These are phyloP conservation scores for Paramecium bursaria DNA, from an alignment of 73 alveolate species.

Conservation along the genomic window DNA sequence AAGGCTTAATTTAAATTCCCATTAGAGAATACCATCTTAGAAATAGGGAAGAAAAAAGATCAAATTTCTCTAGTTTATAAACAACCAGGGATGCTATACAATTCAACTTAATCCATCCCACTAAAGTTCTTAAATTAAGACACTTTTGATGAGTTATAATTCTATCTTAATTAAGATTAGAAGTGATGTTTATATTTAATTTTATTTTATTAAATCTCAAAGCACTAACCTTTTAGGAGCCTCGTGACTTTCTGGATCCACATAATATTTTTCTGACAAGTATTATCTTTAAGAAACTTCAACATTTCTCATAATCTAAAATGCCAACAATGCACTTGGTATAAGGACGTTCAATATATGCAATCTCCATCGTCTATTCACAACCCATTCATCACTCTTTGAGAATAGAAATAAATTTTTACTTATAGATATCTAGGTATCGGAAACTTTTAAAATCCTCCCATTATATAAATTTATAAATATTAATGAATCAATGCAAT, in stretches of 20 bases:
- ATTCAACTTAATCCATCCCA: neutral
- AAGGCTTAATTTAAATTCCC: conserved; percentile 44
- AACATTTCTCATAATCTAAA: neutral
- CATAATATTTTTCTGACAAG: neutral
- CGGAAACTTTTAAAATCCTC: neutral
- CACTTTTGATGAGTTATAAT: conserved; percentile 30
- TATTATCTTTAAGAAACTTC: neutral
- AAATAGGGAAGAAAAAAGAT: neutral
- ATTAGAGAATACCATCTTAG: conserved; percentile 15
- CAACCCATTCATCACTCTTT: neutral
- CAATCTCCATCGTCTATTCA: neutral
- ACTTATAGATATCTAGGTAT: neutral
- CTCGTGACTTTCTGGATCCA: neutral
- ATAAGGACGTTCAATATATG: neutral
- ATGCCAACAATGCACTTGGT: neutral
- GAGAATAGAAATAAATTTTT: no score
- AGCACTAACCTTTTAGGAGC: neutral
- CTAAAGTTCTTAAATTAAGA: conserved; percentile 11
- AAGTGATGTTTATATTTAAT: no score
- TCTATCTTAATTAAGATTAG: no score
- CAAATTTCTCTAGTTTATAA: neutral
- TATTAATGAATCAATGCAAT: conserved; percentile 4
- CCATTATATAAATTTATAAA: neutral
- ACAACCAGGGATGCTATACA: neutral
- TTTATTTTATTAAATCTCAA: neutral